Base-by-base conservation (phyloP, 2,329 filamentous ascomycete species). In the Myriosclerotinia curreyana region DNA sequence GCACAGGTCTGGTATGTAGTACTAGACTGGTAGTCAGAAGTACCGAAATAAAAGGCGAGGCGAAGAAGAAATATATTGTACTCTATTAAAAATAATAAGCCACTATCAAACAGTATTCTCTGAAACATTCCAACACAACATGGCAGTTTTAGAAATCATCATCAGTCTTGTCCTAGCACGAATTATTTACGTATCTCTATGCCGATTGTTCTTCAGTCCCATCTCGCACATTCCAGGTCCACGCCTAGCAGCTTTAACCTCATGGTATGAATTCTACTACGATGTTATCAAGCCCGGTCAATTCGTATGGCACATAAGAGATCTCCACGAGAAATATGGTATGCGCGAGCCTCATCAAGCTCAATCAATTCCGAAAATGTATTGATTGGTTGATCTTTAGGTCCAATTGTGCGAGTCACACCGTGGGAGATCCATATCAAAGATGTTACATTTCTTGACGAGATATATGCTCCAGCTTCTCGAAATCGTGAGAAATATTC, bases 281-380 rank as follows among this genome's bases (percentile, higher is more conserved):
- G 78, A 81, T 64, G 72, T 79, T 22, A 64, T 77, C 44, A 70
- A 76, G 8, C 79, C 77, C 1, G 31, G 20, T 7, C 72, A 77
- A 68, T 80, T 79, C 64, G 77, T 72, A 17, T 77, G 74, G 68
- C 74, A 79, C 62, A 77, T 80, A 34, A 69, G 73, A 55, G 72
- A 76, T 58, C 70, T 81, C 68, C 79, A 81, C 68, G 68, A 76
- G 52, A 68, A 71, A 66, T 81, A 79, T 63, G 72, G 71, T 28
- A 56, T 17, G 36, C 11, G 3, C 17, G 2, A n/a, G 5, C 3
- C n/a, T 56, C 12, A 17, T 6, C 17, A 25, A 17, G 34, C 40
- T 3, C n/a, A 25, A 1, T 42, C 20, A 5, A 12, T 44, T 5
- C 12, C n/a, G 14, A 28, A 56, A 4, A 6, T 17, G 25, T n/a